Conservation (phyloP, 139 green algal species). For the Spirogloea muscicola region DNA sequence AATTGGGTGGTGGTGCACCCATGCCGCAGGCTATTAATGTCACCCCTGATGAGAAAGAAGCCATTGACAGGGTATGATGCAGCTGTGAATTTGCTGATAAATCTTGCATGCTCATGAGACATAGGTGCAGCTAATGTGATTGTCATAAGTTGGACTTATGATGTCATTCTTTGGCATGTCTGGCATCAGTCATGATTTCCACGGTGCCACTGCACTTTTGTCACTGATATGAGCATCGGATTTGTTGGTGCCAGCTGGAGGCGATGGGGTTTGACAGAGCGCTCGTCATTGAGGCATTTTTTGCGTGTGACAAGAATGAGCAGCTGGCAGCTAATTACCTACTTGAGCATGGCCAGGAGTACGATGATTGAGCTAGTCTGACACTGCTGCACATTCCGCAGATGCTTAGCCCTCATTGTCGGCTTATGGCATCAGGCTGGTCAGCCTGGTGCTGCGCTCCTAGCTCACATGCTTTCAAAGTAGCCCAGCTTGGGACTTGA, state of each 20-base stretch:
- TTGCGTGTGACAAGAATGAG: conserved; percentile 95
- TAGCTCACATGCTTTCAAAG: too few relatives aligned
- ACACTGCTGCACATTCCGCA: too few relatives aligned
- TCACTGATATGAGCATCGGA: background rate
- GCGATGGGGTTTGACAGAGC: conserved; percentile 83
- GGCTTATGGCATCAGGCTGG: too few relatives aligned
- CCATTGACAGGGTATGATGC: conserved; percentile 35
- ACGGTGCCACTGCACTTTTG: background rate
- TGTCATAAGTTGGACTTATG: background rate
- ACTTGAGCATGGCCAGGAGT: conserved; percentile 65
- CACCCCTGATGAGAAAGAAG: conserved; percentile 44
- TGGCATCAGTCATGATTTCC: too few relatives aligned
- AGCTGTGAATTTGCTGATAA: conserved; percentile 22
- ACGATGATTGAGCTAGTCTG: too few relatives aligned
- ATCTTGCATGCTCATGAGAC: background rate
- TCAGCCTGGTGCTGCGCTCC: too few relatives aligned
- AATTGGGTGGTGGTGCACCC: conserved; percentile 10
- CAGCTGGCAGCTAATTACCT: conserved; percentile 96
- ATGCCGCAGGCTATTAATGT: conserved; percentile 22
- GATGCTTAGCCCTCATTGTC: too few relatives aligned
- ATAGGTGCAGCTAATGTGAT: background rate
- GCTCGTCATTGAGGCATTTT: conserved; percentile 80
- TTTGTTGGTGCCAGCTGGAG: conserved; percentile 58
- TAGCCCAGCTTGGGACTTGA: too few relatives aligned
- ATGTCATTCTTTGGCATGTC: background rate